A percentile compares a stretch with the other conserved stretches of the same genome.
phyloP scores from a whole-genome alignment of 495 filamentous ascomycete species.

The Hypoxylon perforatum region DNA sequence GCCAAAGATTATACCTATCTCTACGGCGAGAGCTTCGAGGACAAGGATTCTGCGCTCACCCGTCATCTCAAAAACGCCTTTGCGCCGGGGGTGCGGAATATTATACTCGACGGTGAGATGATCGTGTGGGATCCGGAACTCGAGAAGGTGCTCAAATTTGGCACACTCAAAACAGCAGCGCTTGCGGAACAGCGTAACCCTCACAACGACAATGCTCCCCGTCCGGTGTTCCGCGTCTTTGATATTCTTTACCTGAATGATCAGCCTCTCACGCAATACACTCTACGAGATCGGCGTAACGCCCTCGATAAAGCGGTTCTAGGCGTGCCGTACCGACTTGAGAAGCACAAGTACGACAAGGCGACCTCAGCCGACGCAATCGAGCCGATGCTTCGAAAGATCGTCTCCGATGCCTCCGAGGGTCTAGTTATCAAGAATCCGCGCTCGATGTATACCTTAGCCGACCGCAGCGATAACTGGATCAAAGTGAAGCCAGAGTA shows the following conservation, averaged over 20 bases:
- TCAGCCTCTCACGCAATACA: conserved; percentile 79
- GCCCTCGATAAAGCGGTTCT: conserved; percentile 76
- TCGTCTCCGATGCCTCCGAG: conserved; percentile 89
- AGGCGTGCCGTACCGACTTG: conserved; percentile 76
- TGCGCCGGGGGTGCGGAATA: conserved; percentile 75
- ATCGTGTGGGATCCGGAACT: conserved; percentile 96
- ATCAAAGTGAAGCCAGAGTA: conserved; percentile 99
- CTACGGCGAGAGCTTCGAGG: conserved; percentile 81
- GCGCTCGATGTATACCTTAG: conserved; percentile 83
- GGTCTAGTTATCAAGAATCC: conserved; percentile 96
- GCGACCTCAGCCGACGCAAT: conserved; percentile 76
- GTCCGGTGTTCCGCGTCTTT: conserved; percentile 87
- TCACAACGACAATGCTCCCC: conserved; percentile 70
- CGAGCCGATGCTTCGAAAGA: conserved; percentile 79
- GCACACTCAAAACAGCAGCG: conserved; percentile 92
- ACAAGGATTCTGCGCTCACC: conserved; percentile 82
- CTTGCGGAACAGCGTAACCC: conserved; percentile 83
- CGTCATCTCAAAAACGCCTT: conserved; percentile 84
- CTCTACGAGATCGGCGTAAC: conserved; percentile 80
- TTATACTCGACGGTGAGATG: conserved; percentile 98
- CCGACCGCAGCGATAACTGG: conserved; percentile 96
- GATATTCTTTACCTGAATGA: conserved; percentile 93
- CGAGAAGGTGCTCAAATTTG: conserved; percentile 87
- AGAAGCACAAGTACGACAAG: conserved; percentile 79
- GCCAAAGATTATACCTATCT: conserved; percentile 97